These are phyloP conservation scores for Stephania cephalantha DNA, from an alignment of 164 flowering plant species.

Conservation along the genomic window DNA sequence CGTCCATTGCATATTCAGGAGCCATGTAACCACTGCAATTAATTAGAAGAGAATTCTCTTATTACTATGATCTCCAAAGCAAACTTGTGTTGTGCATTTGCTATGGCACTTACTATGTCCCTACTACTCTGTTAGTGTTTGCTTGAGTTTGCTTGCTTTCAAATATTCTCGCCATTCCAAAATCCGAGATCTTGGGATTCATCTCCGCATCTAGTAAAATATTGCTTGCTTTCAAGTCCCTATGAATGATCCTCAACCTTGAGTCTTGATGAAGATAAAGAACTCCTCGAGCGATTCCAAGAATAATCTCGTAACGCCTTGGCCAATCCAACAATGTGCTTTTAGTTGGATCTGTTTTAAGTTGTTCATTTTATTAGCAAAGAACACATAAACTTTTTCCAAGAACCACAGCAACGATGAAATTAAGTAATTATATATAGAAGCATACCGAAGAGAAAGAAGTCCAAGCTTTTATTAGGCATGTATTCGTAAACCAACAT, in stretches of 20 bases:
- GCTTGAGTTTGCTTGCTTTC: conserved; percentile 45
- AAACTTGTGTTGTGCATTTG: not conserved
- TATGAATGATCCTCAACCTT: conserved; percentile 56
- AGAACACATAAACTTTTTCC: not conserved
- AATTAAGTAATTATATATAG: not conserved
- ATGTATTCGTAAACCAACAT: conserved; percentile 22
- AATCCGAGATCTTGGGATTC: conserved; percentile 72
- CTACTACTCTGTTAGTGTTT: conserved; percentile 54
- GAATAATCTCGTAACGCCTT: conserved; percentile 47
- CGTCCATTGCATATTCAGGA: conserved; percentile 69
- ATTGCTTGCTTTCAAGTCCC: conserved; percentile 71
- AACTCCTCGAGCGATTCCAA: conserved; percentile 69
- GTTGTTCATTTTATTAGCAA: not conserved
- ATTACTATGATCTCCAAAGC: not conserved
- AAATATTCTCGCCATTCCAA: conserved; percentile 68
- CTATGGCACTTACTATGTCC: conserved; percentile 54
- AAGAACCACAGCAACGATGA: not conserved
- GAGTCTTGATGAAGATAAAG: conserved; percentile 72
- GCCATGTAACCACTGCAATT: conserved; percentile 63
- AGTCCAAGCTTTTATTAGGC: conserved; percentile 24
- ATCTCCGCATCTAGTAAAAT: conserved; percentile 49
- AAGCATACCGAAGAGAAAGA: conserved; percentile 20
- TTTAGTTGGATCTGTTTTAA: conserved; percentile 23
- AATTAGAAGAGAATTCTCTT: not conserved
- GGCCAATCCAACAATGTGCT: conserved; percentile 40